Evolutionary conservation across 345 rosid genomes (phyloP).

Genomic region (Lepidium aucheri): DNA sequence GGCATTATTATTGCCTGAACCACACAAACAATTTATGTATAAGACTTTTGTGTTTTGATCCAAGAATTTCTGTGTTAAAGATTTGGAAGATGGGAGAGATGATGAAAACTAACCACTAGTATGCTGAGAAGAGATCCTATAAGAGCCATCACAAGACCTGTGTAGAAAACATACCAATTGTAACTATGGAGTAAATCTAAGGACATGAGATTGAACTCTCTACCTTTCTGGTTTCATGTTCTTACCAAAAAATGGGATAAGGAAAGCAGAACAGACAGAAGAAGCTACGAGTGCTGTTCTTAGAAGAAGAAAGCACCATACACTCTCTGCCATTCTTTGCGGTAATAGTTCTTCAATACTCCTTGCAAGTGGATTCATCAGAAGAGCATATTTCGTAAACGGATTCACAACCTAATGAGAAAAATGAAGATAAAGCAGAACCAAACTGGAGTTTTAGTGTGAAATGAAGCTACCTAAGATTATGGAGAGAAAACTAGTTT

Average conservation of each 20-base stretch:
- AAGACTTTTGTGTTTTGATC: background rate
- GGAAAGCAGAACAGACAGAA: conserved; percentile 71
- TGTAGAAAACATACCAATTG: background rate
- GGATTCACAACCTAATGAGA: conserved; percentile 68
- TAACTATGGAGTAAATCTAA: background rate
- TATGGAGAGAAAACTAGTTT: background rate
- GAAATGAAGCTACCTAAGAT: background rate
- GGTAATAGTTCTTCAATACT: conserved; percentile 92
- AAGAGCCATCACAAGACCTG: conserved; percentile 88
- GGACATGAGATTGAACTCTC: background rate
- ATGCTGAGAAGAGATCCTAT: conserved; percentile 81
- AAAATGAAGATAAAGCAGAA: conserved; percentile 8
- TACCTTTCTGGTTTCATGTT: background rate
- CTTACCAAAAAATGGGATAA: conserved; percentile 84
- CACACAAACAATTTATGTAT: background rate
- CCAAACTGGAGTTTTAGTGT: background rate
- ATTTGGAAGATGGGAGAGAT: background rate
- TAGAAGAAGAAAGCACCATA: conserved; percentile 57
- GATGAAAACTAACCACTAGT: conserved; percentile 55
- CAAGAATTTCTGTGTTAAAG: background rate
- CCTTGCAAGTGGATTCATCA: conserved; percentile 84
- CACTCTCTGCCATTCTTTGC: conserved; percentile 31
- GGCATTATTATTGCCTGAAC: conserved; percentile 75
- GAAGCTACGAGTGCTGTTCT: conserved; percentile 72
- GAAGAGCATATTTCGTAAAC: conserved; percentile 78